Evolutionary conservation across 2,329 filamentous ascomycete species (phyloP).

Genomic region (Ceratocystis papillata): DNA sequence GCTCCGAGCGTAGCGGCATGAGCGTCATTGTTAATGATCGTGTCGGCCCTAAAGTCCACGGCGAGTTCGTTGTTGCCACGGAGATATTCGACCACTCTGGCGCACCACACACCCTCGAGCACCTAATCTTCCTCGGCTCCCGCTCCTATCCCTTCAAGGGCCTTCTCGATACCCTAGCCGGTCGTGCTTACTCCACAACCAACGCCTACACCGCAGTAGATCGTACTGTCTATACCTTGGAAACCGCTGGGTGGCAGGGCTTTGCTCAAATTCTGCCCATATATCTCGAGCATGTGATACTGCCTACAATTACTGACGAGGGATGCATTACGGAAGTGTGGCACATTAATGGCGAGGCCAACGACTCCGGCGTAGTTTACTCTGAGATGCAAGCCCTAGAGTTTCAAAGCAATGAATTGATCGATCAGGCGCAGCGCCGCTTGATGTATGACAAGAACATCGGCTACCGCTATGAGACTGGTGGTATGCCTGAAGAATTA

Average conservation of each 20-base stretch:
- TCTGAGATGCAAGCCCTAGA: conserved; percentile 98
- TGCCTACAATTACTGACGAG: conserved; percentile 85
- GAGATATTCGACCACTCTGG: conserved; percentile 97
- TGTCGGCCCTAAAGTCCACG: conserved; percentile 86
- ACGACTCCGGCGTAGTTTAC: conserved; percentile 95
- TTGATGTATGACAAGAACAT: conserved; percentile 79
- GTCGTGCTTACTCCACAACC: conserved; percentile 81
- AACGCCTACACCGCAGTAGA: conserved; percentile 97
- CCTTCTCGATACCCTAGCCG: conserved; percentile 85
- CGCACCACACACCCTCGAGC: conserved; percentile 76
- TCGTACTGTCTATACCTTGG: conserved; percentile 90
- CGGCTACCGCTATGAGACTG: conserved; percentile 96
- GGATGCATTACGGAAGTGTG: conserved; percentile 93
- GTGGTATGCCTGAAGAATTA: conserved; percentile 87
- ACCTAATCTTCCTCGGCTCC: conserved; percentile 80
- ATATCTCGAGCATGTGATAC: conserved; percentile 86
- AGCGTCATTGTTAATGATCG: conserved; percentile 84
- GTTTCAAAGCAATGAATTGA: conserved; percentile 72
- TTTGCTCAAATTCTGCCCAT: conserved; percentile 91
- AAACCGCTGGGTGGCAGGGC: conserved; percentile 93
- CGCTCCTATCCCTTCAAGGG: conserved; percentile 92
- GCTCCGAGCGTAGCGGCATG: conserved; percentile 89
- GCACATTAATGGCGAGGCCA: conserved; percentile 83
- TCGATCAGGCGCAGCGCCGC: conserved; percentile 71
- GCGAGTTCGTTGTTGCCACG: conserved; percentile 90